Evolutionary conservation across 495 filamentous ascomycete species (phyloP), one percentile per base, ranked within the genome.

Genomic region (Bryoglossum gracile): DNA sequence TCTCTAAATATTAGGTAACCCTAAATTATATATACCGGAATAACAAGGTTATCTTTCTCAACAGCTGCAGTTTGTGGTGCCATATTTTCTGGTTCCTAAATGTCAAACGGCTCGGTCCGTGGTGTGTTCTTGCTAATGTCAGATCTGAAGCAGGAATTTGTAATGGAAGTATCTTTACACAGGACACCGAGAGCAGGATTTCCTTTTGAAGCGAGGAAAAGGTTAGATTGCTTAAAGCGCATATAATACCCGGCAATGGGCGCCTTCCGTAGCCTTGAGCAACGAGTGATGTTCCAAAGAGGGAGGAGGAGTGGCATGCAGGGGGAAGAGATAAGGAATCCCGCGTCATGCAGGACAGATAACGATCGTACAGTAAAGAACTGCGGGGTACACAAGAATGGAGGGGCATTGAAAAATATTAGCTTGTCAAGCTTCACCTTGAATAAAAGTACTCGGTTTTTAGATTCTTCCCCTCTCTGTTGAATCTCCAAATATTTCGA

Each of bases 11-110:
- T 30, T 13, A 13, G 26, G 13, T 30, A 5, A 30, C 13, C 6
- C 26, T 13, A 30, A 6, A 13, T 30, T 30, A 5, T 13, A 30
- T 13, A 6, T 70, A 87, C 84, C 14, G 84, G 83, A 61, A 88
- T 89, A 50, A 78, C 65, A 18, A 88, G 72, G 30, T 78, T 78
- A 43, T 86, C 80, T 46, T 76, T 74, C 30, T 77, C 71, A 11
- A 88, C 82, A 6, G 77, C 83, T 8, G 41, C 53, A 9, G 51
- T 42, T 50, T 55, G 48, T n/a, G 77, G 73, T 21, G 70, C 61
- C 37, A 52, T 51, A 10, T 21, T 50, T 48, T 11, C 16, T n/a
- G n/a, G n/a, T n/a, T n/a, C n/a, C n/a, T n/a, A n/a, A n/a, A n/a
- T n/a, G n/a, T n/a, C n/a, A n/a, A n/a, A n/a, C n/a, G n/a, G n/a